A percentile compares a stretch with the other conserved stretches of the same genome.
Evolutionary conservation across 495 filamentous ascomycete genomes (phyloP).

Genomic region (Tricharina praecox): DNA sequence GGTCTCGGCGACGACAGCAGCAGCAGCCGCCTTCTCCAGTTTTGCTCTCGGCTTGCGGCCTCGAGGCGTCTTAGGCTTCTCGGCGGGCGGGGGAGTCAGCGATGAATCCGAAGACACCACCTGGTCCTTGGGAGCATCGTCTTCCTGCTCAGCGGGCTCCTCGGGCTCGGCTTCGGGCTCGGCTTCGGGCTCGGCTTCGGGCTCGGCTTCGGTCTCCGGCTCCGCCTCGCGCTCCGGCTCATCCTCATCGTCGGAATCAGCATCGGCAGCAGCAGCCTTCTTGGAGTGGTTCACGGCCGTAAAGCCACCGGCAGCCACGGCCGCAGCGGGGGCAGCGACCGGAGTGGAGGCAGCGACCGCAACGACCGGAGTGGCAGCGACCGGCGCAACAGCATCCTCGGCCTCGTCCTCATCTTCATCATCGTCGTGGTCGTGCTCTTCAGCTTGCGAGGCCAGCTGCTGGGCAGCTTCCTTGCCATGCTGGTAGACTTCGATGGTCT

Average conservation of each 20-base stretch:
- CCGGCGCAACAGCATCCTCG: slow-evolving; percentile 4
- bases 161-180: slow-evolving; percentile 28
- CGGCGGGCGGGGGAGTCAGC: slow-evolving; percentile 39
- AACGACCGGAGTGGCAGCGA: slow-evolving; percentile 12
- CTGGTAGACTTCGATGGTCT: slow-evolving; percentile 34
- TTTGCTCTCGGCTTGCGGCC: slow-evolving; percentile 28
- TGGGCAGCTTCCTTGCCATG: slow-evolving; percentile 34
- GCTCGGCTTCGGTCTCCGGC: slow-evolving; percentile 2
- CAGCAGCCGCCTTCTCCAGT: slow-evolving; percentile 10
- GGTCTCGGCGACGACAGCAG: neutral
- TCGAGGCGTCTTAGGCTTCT: slow-evolving; percentile 33
- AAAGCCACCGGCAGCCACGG: slow-evolving; percentile 19
- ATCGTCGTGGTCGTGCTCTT: slow-evolving; percentile 29
- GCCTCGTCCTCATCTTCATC: neutral
- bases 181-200: slow-evolving; percentile 1
- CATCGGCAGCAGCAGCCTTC: slow-evolving; percentile 30
- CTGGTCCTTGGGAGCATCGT: slow-evolving; percentile 28
- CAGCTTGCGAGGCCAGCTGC: slow-evolving; percentile 34
- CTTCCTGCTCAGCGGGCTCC: slow-evolving; percentile 28
- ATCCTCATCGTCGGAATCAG: slow-evolving; percentile 16
- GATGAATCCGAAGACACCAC: slow-evolving; percentile 41
- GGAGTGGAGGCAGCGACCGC: neutral
- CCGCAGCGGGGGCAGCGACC: slow-evolving; percentile 6
- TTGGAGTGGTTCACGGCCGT: slow-evolving; percentile 33
- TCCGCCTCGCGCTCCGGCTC: slow-evolving; percentile 1